Conservation (phyloP, 2,329 filamentous ascomycete species). For the Aspergillaceae sp. region DNA sequence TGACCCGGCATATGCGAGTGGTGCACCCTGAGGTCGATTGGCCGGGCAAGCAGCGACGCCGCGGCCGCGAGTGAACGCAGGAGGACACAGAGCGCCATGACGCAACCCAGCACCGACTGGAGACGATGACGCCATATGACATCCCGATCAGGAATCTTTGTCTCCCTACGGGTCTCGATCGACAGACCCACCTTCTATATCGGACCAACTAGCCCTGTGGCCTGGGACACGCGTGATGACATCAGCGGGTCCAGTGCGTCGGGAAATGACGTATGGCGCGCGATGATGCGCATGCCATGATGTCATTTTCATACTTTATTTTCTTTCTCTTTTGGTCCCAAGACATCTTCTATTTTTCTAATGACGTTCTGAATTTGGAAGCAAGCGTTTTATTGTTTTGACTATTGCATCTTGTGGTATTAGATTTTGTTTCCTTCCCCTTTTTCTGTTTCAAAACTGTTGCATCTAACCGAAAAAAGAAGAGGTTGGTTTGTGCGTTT, state of each 20-base stretch:
- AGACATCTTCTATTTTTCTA: neutral
- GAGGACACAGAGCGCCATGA: too few relatives aligned
- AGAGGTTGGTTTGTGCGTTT: too few relatives aligned
- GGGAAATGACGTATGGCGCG: neutral
- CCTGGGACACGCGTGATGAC: slow-evolving; percentile 10
- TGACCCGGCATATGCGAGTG: slow-evolving; percentile 89
- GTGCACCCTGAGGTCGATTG: slow-evolving; percentile 84
- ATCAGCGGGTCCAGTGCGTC: slow-evolving; percentile 7
- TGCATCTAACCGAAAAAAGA: too few relatives aligned
- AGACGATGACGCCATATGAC: slow-evolving; percentile 18
- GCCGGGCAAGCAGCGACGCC: slow-evolving; percentile 53
- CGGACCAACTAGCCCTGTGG: slow-evolving; percentile 5
- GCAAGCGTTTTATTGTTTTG: slow-evolving; percentile 6
- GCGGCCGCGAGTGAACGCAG: slow-evolving; percentile 26
- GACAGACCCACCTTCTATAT: slow-evolving; percentile 9
- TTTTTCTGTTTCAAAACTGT: too few relatives aligned
- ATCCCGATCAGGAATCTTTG: slow-evolving; percentile 9
- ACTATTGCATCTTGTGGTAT: slow-evolving; percentile 1
- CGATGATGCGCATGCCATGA: neutral
- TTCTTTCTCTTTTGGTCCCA: neutral
- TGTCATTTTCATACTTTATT: neutral
- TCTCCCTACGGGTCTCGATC: slow-evolving; percentile 12
- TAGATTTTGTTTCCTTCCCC: neutral
- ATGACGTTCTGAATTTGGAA: slow-evolving; percentile 5
- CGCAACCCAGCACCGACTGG: slow-evolving; percentile 1